Base-by-base conservation (phyloP, 106 monocot genomes). In the Allium fistulosum region DNA sequence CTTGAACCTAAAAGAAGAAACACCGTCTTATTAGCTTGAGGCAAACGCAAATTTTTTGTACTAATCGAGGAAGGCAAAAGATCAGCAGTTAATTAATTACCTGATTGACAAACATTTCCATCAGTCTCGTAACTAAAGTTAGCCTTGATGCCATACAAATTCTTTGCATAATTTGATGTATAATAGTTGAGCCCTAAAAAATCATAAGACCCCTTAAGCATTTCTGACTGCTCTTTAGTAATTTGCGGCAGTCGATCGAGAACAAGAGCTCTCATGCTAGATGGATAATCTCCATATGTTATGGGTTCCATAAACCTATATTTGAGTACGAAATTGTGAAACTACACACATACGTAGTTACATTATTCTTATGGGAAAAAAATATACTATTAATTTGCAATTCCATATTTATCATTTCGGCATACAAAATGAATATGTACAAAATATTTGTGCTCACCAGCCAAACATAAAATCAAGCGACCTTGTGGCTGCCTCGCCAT, bases 181-280 rank as follows among this genome's bases (percentile, higher is more conserved):
- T 84, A 84, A 60, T 84, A 80, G 47, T 84, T 84, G 18, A 79
- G 17, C 10, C 83, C 78, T n/a, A 83, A 58, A 59, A 78, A 78
- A 59, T 83, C 78, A 49, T 63, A 83, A 10, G 83, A 79, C 3
- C 76, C 76, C 13, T 53, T 71, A 11, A 84, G 4, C 73, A 71
- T 65, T 47, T 68, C 45, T 4, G 67, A 63, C 26, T 84, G 66
- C 27, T 74, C 52, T 1, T 12, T 46, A 0, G 84, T 80, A 52
- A 84, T 80, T 4, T 16, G 58, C 9, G 80, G 80, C 8, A 84
- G 70, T 17, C 84, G 51, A 2, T 74, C 53, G 12, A 68, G 46
- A 2, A 80, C 74, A 5, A 77, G 7, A 2, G 67, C 16, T 52
- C 69, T 84, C 84, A 84, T 77, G 17, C n/a, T 74, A 18, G 59